A percentile compares a stretch with the other conserved stretches of the same genome.
These are phyloP conservation scores for Monosporozyma unispora DNA, from an alignment of 805 yeast genomes.

Conservation along the genomic window DNA sequence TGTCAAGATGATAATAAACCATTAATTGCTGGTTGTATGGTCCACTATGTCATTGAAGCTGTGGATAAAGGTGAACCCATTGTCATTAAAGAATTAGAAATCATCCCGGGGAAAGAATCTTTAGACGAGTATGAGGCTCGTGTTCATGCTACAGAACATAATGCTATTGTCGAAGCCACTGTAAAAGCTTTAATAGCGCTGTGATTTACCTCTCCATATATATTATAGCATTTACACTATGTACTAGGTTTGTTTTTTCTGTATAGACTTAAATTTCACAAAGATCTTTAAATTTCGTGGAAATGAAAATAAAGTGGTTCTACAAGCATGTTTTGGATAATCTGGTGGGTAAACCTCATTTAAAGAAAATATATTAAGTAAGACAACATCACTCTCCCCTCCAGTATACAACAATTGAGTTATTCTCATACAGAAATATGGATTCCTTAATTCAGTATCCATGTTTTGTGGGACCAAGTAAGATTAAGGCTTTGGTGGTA, in stretches of 20 bases:
- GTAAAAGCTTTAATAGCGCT: constrained; percentile 39
- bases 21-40: constrained; percentile 87
- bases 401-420: no score
- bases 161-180: constrained; percentile 90
- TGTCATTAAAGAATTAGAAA: constrained; percentile 66
- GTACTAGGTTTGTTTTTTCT: neutral
- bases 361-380: neutral
- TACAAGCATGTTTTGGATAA: neutral
- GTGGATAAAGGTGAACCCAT: constrained; percentile 92
- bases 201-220: no score
- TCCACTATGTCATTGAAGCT: constrained; percentile 90
- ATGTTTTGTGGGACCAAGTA: constrained; percentile 48
- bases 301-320: neutral
- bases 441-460: constrained; percentile 10
- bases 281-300: neutral
- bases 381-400: no score
- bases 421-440: constrained; percentile 6
- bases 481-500: constrained; percentile 55
- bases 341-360: neutral
- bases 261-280: neutral
- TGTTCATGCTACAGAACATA: constrained; percentile 78
- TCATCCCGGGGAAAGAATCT: constrained; percentile 56
- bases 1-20: constrained; percentile 62
- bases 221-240: neutral
- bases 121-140: constrained; percentile 72